These are phyloP conservation scores for Colletotrichum camelliae DNA, from an alignment of 2,329 filamentous ascomycete species.

Conservation along the genomic window DNA sequence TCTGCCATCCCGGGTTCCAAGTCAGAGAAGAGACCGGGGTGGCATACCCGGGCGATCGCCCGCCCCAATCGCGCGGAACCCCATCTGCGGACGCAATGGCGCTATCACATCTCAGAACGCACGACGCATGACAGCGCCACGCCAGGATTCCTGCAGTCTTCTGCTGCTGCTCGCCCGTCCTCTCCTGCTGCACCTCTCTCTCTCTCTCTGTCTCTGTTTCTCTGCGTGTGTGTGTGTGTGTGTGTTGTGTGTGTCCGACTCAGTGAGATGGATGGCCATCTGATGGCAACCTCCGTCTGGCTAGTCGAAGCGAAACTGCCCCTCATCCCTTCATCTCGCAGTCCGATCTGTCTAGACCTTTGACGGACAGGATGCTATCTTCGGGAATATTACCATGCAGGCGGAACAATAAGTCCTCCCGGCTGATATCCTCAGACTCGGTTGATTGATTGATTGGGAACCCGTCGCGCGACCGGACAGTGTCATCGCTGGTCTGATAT, in stretches of 20 bases:
- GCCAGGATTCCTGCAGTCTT: not conserved
- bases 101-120: constrained; percentile 5
- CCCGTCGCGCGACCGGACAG: not conserved
- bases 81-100: not conserved
- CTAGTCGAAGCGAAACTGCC: not conserved
- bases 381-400: not conserved
- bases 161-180: not conserved
- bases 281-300: not conserved
- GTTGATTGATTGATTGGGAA: not conserved
- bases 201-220: not conserved
- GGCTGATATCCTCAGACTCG: not conserved
- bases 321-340: not conserved
- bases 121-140: constrained; percentile 11
- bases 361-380: not conserved
- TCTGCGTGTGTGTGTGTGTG: not conserved
- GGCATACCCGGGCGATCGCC: constrained; percentile 14
- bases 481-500: not conserved
- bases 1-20: not conserved
- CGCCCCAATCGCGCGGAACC: constrained; percentile 15
- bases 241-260: not conserved
- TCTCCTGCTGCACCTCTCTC: not conserved
- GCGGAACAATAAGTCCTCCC: not conserved
- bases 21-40: not conserved
- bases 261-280: not conserved
- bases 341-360: not conserved